Conservation (phyloP, 2,329 filamentous ascomycete genomes). For the Diaporthe amygdali region DNA sequence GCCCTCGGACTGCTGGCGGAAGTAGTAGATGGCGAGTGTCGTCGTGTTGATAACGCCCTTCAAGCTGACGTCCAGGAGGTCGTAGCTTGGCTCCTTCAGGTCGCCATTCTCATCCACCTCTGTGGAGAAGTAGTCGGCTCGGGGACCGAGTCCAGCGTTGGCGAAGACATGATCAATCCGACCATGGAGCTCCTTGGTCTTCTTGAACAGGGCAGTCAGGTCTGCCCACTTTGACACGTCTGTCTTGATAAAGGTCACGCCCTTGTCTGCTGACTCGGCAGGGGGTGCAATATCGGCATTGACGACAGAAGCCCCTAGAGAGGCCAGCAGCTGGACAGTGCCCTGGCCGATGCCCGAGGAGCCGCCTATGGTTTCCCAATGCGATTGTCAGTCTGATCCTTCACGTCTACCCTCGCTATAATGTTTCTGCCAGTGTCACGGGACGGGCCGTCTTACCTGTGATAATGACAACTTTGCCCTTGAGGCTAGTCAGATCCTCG, state of each 20-base stretch:
- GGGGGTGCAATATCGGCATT: slow-evolving; percentile 57
- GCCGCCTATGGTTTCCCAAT: slow-evolving; percentile 44
- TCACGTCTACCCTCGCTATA: not conserved
- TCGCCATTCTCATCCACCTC: slow-evolving; percentile 56
- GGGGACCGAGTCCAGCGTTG: slow-evolving; percentile 60
- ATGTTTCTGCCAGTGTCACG: not conserved
- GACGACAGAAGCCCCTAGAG: slow-evolving; percentile 59
- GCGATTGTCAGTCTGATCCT: not conserved
- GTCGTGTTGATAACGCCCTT: slow-evolving; percentile 55
- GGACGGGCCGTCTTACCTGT: slow-evolving; percentile 37
- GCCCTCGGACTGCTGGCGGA: slow-evolving; percentile 51
- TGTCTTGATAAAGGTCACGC: slow-evolving; percentile 47
- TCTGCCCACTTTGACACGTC: slow-evolving; percentile 57
- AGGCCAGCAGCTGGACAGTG: slow-evolving; percentile 56
- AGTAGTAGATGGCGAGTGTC: slow-evolving; percentile 52
- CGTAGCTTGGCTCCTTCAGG: slow-evolving; percentile 47
- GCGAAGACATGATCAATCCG: slow-evolving; percentile 80
- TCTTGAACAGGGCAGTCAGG: slow-evolving; percentile 56
- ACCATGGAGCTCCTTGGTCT: slow-evolving; percentile 65
- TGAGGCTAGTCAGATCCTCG: slow-evolving; percentile 46
- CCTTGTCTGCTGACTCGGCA: slow-evolving; percentile 29
- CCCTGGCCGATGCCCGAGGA: slow-evolving; percentile 66
- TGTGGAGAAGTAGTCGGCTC: slow-evolving; percentile 50
- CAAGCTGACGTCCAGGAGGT: slow-evolving; percentile 55
- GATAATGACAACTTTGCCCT: slow-evolving; percentile 56